phyloP scores from a whole-genome alignment of 2,329 filamentous ascomycete species.

The Apiospora phragmitis region DNA sequence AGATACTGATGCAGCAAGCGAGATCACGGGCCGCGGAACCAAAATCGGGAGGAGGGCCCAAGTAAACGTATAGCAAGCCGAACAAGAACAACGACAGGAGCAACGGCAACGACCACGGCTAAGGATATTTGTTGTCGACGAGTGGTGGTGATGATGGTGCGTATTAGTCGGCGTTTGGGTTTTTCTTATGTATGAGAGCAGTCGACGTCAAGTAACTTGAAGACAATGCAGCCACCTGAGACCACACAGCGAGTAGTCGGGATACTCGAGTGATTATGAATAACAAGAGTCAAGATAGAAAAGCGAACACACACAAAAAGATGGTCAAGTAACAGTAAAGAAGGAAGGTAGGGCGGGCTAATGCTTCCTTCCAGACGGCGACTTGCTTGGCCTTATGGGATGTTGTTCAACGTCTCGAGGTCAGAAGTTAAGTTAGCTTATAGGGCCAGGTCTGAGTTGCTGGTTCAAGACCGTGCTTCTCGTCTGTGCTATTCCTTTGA shows the following conservation, averaged over 20 bases:
- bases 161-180: background rate
- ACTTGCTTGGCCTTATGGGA: constrained; percentile 2
- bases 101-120: background rate
- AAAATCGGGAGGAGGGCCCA: background rate
- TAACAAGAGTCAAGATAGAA: background rate
- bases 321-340: background rate
- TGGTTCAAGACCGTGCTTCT: constrained; percentile 8
- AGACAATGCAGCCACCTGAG: constrained; percentile 7
- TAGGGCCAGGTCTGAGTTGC: constrained; percentile 8
- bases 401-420: constrained; percentile 10
- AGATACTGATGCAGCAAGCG: background rate
- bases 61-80: background rate
- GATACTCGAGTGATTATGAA: constrained; percentile 5
- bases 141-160: background rate
- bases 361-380: constrained; percentile 7
- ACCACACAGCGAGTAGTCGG: background rate
- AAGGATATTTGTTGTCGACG: background rate
- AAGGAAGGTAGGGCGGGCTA: constrained; percentile 8
- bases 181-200: constrained; percentile 1
- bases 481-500: constrained; percentile 8
- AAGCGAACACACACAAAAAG: background rate
- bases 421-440: constrained; percentile 9
- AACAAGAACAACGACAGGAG: background rate
- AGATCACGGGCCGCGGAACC: constrained; percentile 1
- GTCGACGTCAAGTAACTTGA: constrained; percentile 3